Conservation (phyloP, 768 basidiomycete genomes). For the Porpolomopsis calyptriformis region DNA sequence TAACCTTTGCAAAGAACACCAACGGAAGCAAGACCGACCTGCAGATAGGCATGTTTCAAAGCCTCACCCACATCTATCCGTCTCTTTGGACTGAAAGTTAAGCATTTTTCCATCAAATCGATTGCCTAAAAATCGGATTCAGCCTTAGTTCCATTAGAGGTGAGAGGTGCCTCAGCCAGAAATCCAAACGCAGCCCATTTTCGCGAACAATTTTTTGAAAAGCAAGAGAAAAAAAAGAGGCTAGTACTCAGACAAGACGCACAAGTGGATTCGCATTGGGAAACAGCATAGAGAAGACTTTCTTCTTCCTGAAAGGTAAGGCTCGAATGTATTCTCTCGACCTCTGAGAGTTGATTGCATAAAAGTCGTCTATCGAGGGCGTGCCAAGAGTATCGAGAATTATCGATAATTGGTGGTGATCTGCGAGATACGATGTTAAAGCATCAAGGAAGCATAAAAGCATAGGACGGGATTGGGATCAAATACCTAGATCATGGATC, state of each 20-base stretch:
- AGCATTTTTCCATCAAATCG: conserved; percentile 68
- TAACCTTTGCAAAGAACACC: conserved; percentile 7
- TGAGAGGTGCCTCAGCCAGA: too few relatives aligned
- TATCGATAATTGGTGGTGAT: conserved; percentile 87
- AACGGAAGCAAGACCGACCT: too few relatives aligned
- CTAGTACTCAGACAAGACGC: conserved; percentile 19
- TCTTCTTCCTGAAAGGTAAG: conserved; percentile 76
- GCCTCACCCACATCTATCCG: conserved; percentile 84
- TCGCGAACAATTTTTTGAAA: background rate
- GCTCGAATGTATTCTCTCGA: conserved; percentile 83
- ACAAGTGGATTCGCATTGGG: conserved; percentile 64
- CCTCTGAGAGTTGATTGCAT: conserved; percentile 73
- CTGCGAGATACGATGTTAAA: conserved; percentile 23
- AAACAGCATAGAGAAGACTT: conserved; percentile 58
- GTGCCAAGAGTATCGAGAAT: conserved; percentile 94
- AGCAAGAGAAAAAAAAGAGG: background rate
- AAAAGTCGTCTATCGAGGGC: conserved; percentile 86
- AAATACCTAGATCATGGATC: too few relatives aligned
- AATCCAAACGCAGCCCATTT: background rate
- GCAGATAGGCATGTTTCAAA: conserved; percentile 80
- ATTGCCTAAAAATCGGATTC: conserved; percentile 36
- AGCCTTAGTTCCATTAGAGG: background rate
- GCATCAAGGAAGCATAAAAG: background rate
- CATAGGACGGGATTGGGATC: too few relatives aligned
- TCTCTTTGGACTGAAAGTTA: conserved; percentile 79